phyloP scores from a whole-genome alignment of 352 stramenopile species.

The Globisporangium ultimum region DNA sequence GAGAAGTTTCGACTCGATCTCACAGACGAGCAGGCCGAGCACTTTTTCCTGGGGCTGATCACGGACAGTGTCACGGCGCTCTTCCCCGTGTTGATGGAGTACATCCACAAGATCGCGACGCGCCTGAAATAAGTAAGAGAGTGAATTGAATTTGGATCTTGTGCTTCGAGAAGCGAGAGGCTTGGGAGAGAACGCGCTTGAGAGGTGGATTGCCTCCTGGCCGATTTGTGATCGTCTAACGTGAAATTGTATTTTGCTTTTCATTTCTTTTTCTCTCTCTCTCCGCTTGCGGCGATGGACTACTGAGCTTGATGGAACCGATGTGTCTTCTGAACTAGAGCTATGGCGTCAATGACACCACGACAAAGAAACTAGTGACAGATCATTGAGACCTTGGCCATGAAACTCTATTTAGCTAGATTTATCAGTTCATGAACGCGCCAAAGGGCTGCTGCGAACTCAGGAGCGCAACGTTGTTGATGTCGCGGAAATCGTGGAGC shows the following conservation, averaged over 20 bases:
- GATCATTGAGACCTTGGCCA: too few species aligned
- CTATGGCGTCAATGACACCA: neutral
- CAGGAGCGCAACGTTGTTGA: slow-evolving; percentile 44
- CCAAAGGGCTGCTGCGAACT: slow-evolving; percentile 30
- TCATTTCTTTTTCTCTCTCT: too few species aligned
- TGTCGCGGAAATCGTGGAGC: slow-evolving; percentile 44
- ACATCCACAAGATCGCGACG: slow-evolving; percentile 84
- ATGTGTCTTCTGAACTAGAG: too few species aligned
- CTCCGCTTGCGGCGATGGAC: too few species aligned
- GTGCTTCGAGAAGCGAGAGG: too few species aligned
- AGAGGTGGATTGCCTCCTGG: too few species aligned
- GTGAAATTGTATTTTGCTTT: too few species aligned
- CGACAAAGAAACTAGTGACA: neutral
- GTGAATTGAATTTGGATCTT: too few species aligned
- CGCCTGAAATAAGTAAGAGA: slow-evolving; percentile 43
- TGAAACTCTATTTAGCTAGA: neutral
- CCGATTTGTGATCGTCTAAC: too few species aligned
- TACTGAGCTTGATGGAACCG: too few species aligned
- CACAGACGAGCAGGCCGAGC: slow-evolving; percentile 96
- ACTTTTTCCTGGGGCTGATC: slow-evolving; percentile 96
- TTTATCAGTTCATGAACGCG: neutral
- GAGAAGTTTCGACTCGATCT: slow-evolving; percentile 97
- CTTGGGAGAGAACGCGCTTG: too few species aligned
- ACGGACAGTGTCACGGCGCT: slow-evolving; percentile 94
- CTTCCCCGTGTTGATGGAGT: slow-evolving; percentile 84